These are phyloP conservation scores for Clonostachys solani DNA, from an alignment of 2,329 filamentous ascomycete genomes.

Conservation along the genomic window DNA sequence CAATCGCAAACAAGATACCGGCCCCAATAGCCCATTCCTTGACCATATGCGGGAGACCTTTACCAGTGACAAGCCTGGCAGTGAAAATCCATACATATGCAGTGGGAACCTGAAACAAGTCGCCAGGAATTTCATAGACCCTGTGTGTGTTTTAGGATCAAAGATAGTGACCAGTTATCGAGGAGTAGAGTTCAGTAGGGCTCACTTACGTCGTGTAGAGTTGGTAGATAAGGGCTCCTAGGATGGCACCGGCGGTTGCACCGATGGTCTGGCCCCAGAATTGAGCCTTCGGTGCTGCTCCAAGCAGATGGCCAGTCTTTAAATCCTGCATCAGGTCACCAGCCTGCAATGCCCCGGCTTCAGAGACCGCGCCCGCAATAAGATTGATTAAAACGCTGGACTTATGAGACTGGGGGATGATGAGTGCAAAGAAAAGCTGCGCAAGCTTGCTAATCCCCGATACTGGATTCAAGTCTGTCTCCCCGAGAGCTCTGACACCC, in stretches of 20 bases:
- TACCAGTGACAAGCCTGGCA: conserved; percentile 84
- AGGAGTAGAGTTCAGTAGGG: neutral
- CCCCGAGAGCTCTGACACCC: conserved; percentile 63
- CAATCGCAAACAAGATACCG: conserved; percentile 67
- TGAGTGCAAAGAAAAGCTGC: conserved; percentile 89
- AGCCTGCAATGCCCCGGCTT: conserved; percentile 73
- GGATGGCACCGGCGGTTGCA: conserved; percentile 76
- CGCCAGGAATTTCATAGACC: conserved; percentile 84
- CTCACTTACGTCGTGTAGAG: conserved; percentile 65
- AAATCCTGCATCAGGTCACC: conserved; percentile 97
- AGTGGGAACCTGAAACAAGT: conserved; percentile 89
- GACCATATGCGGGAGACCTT: conserved; percentile 81
- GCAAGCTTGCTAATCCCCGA: conserved; percentile 96
- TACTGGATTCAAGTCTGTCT: conserved; percentile 95
- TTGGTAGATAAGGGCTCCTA: conserved; percentile 83
- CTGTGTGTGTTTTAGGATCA: conserved; percentile 23
- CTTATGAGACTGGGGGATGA: conserved; percentile 74
- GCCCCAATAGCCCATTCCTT: conserved; percentile 73
- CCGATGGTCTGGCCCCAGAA: conserved; percentile 97
- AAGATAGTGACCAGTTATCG: neutral
- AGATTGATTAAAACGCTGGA: conserved; percentile 94
- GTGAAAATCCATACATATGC: conserved; percentile 98
- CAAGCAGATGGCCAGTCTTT: conserved; percentile 90
- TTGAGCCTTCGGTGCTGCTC: conserved; percentile 88
- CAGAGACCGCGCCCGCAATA: conserved; percentile 75